Conservation (phyloP, 805 yeast genomes). For the Metschnikowia amazonensis region DNA sequence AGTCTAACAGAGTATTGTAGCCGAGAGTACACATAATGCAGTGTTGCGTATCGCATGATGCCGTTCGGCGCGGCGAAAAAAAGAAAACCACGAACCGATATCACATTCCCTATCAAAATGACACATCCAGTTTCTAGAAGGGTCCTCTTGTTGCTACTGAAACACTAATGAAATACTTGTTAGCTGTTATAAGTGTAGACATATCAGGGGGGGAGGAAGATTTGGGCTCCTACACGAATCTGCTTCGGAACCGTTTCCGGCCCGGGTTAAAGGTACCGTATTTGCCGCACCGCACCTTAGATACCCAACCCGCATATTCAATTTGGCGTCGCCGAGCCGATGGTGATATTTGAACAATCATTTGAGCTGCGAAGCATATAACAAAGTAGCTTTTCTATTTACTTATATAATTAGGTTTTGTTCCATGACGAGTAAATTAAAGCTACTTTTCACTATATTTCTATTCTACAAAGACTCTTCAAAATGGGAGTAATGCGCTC, state of each 20-base stretch:
- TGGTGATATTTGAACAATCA: not conserved
- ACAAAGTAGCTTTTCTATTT: not conserved
- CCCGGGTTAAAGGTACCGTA: not conserved
- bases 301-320: constrained; percentile 1
- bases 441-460: not conserved
- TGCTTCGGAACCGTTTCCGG: too few relatives aligned
- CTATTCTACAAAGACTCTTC: not conserved
- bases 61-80: not conserved
- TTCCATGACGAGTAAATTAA: not conserved
- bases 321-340: not conserved
- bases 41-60: not conserved
- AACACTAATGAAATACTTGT: not conserved
- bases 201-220: too few relatives aligned
- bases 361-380: not conserved
- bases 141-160: not conserved
- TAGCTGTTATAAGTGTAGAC: not conserved
- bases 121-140: not conserved
- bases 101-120: not conserved
- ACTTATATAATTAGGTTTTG: not conserved
- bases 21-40: not conserved
- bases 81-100: not conserved
- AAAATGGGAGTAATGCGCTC: not conserved
- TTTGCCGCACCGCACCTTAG: not conserved
- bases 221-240: too few relatives aligned
- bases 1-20: constrained; percentile 1